These are phyloP conservation scores for Kluyveromyces sp. DNA, from an alignment of 1,139 yeast species.

Conservation along the genomic window DNA sequence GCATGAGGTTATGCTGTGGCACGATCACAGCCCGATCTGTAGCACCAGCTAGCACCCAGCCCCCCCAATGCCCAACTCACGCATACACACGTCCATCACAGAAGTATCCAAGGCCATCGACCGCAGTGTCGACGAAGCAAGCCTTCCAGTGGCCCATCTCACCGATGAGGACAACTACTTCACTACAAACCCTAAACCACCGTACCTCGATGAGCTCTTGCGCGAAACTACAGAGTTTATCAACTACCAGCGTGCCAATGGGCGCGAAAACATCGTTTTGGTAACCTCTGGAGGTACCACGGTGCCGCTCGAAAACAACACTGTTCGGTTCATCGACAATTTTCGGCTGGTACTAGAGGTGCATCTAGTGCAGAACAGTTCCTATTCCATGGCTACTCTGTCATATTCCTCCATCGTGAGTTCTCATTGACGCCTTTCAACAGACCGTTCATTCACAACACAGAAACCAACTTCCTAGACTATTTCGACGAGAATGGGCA, in stretches of 20 bases:
- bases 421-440: constrained; percentile 87
- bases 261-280: constrained; percentile 55
- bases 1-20: no score
- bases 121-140: constrained; percentile 51
- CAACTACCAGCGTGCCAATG: constrained; percentile 36
- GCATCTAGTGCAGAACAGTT: constrained; percentile 93
- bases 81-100: constrained; percentile 59
- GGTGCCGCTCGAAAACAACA: constrained; percentile 92
- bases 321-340: constrained; percentile 92
- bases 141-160: constrained; percentile 65
- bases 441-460: constrained; percentile 78
- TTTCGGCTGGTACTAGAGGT: constrained; percentile 98
- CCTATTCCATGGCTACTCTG: constrained; percentile 79
- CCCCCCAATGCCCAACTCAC: constrained; percentile 1
- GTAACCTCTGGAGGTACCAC: constrained; percentile 99
- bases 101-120: constrained; percentile 71
- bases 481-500: constrained; percentile 54
- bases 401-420: constrained; percentile 84
- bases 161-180: constrained; percentile 74
- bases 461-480: constrained; percentile 71
- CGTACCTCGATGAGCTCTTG: constrained; percentile 57
- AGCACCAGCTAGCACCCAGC: no score
- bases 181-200: constrained; percentile 62
- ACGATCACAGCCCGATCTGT: no score
- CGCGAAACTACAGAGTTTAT: constrained; percentile 54